Conservation (phyloP, 495 filamentous ascomycete genomes). For the Podospora conica region DNA sequence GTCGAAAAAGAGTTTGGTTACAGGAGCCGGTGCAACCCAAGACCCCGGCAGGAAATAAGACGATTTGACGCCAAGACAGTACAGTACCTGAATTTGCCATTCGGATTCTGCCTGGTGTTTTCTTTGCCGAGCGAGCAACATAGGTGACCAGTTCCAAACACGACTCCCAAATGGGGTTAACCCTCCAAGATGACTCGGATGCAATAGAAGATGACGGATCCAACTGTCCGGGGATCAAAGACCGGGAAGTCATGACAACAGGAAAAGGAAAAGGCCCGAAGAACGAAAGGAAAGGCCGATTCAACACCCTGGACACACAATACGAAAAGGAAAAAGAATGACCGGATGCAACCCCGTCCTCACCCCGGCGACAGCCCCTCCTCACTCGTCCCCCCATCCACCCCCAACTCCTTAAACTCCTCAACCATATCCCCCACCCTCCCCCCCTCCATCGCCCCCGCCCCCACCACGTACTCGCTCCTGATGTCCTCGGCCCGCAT, state of each 20-base stretch:
- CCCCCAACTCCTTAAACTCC: neutral
- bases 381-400: neutral
- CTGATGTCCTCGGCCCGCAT: neutral
- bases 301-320: neutral
- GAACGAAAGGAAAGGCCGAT: neutral
- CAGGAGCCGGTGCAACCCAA: neutral
- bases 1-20: neutral
- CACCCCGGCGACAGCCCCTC: neutral
- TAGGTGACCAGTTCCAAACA: too few species aligned
- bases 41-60: neutral
- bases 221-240: too few species aligned
- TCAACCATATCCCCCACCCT: neutral
- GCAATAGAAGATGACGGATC: too few species aligned
- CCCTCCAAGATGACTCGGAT: too few species aligned
- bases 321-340: neutral
- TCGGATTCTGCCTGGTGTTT: neutral
- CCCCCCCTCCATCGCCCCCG: neutral
- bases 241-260: neutral
- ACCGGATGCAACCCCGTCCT: too few species aligned
- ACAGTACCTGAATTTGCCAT: neutral
- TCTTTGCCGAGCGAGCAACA: too few species aligned
- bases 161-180: neutral
- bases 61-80: neutral
- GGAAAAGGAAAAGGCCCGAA: neutral
- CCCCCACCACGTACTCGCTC: neutral